Evolutionary conservation across 768 basidiomycete species (phyloP), one percentile per base, ranked within the genome.

Genomic region (Daedaleopsis sinensis): DNA sequence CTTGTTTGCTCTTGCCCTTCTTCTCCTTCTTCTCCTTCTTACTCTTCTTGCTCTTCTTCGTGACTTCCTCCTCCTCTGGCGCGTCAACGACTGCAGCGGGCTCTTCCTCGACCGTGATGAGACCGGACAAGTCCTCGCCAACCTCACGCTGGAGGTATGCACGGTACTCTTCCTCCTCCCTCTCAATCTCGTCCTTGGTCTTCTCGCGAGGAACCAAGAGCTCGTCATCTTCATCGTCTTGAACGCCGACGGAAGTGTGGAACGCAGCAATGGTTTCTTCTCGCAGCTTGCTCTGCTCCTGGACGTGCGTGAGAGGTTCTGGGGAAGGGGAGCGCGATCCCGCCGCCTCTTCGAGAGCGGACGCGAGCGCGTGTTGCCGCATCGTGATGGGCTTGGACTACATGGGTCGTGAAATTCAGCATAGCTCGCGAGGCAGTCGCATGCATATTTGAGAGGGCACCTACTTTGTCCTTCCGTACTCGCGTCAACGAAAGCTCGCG

Each of bases 181-280:
- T 67, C 67, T 90, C 87, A 3, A 82, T 66, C 72, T 96, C 93
- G 59, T 92, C 91, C 65, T 85, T 83, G 0, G 88, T 90, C 73
- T 88, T 91, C 59, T 89, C 88, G 39, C 93, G 82, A 3, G 85
- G 86, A 7, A 91, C 76, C 15, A 97, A 81, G 1, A 96, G 72
- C 39, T 84, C 91, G 12, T 87, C 90, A 1, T 80, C 86, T 16
- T 83, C 90, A 18, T 83, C 80, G 3, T 77, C 81, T 27, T 72
- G 72, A 37, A 68, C 73, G 12, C 57, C 62, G 3, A 77, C 60
- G 13, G 78, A 78, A 1, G 70, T 71, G 58, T 91, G 88, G 74
- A 99, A 98, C 0, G 91, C 96, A 0, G 86, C 81, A 23, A 93
- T 91, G 0, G 92, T 94, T 72, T 97, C 95, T 38, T 82, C 78